Conservation (phyloP, 129 eudicot species). For the Escallonia rubra region DNA sequence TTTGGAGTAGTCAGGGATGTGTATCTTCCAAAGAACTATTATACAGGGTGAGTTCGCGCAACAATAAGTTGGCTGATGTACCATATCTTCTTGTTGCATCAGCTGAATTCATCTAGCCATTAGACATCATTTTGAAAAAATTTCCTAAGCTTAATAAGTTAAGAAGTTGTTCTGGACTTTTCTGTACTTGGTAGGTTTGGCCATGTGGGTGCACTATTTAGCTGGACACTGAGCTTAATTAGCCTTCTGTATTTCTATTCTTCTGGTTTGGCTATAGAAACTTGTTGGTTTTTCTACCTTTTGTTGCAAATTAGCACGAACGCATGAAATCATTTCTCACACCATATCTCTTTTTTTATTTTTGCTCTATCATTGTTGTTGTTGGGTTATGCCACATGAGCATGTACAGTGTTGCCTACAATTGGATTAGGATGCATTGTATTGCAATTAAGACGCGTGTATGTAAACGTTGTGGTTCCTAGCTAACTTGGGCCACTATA, state of each 20-base stretch:
- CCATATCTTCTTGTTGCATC: too few species aligned
- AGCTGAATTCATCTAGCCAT: not conserved
- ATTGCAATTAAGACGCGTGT: not conserved
- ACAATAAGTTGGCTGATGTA: not conserved
- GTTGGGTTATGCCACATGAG: too few species aligned
- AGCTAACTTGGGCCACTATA: not conserved
- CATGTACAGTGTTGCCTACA: too few species aligned
- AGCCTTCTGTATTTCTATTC: not conserved
- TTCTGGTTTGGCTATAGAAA: not conserved
- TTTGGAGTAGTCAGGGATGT: slow-evolving; percentile 73
- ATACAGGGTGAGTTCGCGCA: slow-evolving; percentile 51
- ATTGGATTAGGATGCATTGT: not conserved
- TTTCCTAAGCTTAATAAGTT: too few species aligned
- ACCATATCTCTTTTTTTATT: too few species aligned
- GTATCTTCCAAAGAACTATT: slow-evolving; percentile 67
- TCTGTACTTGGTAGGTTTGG: slow-evolving; percentile 2
- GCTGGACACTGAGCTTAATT: not conserved
- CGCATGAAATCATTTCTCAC: too few species aligned
- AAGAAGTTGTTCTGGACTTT: too few species aligned
- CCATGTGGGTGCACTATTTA: not conserved
- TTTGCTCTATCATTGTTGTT: too few species aligned
- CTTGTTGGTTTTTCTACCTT: slow-evolving; percentile 2
- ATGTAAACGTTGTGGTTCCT: not conserved
- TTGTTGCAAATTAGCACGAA: not conserved
- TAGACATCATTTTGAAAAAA: not conserved